Evolutionary conservation across 1,284 basidiomycete genomes (phyloP).

Genomic region (Apiotrichum mycotoxinovorans): DNA sequence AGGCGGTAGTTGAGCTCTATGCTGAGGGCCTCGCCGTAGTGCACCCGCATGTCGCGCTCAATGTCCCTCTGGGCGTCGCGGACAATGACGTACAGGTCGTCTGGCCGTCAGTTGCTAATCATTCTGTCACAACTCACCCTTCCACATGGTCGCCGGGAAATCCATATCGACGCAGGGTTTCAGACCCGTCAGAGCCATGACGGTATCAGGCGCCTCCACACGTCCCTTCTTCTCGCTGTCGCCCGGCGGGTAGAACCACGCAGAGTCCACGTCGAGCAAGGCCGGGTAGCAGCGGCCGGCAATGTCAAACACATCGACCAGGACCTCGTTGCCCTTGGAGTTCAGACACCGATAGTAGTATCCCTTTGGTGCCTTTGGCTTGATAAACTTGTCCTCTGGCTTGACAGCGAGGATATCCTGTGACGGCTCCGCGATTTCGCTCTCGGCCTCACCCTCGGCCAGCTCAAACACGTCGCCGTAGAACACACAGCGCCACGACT

Average conservation of each 20-base stretch:
- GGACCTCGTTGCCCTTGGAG: constrained; percentile 24
- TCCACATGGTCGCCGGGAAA: constrained; percentile 1
- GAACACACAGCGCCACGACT: constrained; percentile 29
- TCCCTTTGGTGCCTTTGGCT: constrained; percentile 23
- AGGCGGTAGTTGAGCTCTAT: not conserved
- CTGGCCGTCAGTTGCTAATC: constrained; percentile 3
- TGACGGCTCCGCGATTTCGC: not conserved
- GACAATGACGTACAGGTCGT: constrained; percentile 25
- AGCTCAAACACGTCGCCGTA: constrained; percentile 43
- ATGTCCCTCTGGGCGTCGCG: constrained; percentile 12
- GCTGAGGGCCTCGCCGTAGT: constrained; percentile 15
- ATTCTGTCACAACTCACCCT: not conserved
- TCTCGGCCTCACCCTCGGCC: not conserved
- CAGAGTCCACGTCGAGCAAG: constrained; percentile 23
- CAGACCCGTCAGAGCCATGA: constrained; percentile 6
- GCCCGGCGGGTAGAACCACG: constrained; percentile 9
- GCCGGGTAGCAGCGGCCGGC: constrained; percentile 40
- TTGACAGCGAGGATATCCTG: too few species aligned
- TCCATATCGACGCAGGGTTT: not conserved
- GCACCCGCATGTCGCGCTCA: constrained; percentile 14
- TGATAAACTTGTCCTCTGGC: not conserved
- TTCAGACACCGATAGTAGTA: constrained; percentile 34
- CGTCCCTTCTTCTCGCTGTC: not conserved
- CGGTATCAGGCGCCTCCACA: not conserved
- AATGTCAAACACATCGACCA: constrained; percentile 40